Evolutionary conservation across 176 grass and related monocot species (phyloP).

Genomic region (Avena eriantha): DNA sequence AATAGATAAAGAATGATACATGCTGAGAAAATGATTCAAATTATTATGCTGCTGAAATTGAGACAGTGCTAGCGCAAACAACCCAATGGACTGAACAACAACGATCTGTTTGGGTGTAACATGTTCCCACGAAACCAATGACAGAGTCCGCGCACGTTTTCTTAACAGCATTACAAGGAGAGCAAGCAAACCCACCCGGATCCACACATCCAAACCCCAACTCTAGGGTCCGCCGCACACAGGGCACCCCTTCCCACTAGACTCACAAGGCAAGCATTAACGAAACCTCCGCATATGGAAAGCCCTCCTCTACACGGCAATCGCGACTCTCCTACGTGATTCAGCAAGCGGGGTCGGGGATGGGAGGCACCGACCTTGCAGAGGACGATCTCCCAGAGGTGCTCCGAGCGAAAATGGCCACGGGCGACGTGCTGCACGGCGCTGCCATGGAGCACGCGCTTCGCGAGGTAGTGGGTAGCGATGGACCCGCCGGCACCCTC

Average conservation of each 20-base stretch:
- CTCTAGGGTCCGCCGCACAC: neutral
- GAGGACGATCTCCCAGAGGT: constrained; percentile 71
- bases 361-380: constrained; percentile 64
- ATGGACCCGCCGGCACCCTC: neutral
- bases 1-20: neutral
- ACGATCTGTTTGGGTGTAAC: neutral
- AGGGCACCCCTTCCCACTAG: neutral
- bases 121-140: neutral
- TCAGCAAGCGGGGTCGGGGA: neutral
- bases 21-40: neutral
- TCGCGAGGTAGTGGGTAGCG: constrained; percentile 78
- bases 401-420: constrained; percentile 74
- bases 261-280: neutral
- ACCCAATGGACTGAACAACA: neutral
- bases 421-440: constrained; percentile 79
- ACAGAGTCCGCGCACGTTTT: neutral
- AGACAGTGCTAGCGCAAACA: constrained; percentile 6
- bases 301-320: neutral
- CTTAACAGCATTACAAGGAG: constrained; percentile 6
- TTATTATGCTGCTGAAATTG: constrained; percentile 24
- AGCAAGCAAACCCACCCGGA: neutral
- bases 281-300: neutral
- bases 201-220: neutral
- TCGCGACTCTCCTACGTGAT: neutral
- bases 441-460: constrained; percentile 87